phyloP scores from a whole-genome alignment of 805 yeast genomes.

The Sugiyamaella marilandica region DNA sequence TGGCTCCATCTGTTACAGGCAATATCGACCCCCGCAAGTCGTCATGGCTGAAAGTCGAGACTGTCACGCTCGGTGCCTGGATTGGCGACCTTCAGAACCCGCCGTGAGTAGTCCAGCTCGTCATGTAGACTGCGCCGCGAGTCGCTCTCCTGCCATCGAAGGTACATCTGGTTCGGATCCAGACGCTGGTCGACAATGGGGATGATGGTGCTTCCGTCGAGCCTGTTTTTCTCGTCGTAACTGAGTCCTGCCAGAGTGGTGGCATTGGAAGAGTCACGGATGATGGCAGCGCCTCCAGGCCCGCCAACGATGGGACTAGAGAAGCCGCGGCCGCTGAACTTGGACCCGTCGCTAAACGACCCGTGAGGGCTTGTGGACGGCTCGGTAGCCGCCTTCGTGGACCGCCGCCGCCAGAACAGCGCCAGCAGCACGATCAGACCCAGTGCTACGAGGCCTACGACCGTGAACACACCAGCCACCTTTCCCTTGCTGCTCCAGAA shows the following conservation, averaged over 20 bases:
- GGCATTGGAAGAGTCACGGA: slow-evolving; percentile 18
- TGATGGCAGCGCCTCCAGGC: slow-evolving; percentile 14
- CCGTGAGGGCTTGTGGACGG: slow-evolving; percentile 3
- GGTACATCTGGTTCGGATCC: slow-evolving; percentile 52
- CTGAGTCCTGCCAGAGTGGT: slow-evolving; percentile 21
- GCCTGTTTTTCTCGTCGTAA: slow-evolving; percentile 24
- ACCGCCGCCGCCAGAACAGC: slow-evolving; percentile 36
- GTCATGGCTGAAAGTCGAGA: slow-evolving; percentile 1
- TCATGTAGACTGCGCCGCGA: slow-evolving; percentile 48
- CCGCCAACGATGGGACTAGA: slow-evolving; percentile 7
- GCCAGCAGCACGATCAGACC: slow-evolving; percentile 38
- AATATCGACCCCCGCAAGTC: slow-evolving; percentile 3
- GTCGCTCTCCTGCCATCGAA: slow-evolving; percentile 43
- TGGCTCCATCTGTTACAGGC: neutral
- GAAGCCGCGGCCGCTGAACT: neutral
- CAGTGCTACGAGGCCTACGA: slow-evolving; percentile 61
- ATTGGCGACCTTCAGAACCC: slow-evolving; percentile 53
- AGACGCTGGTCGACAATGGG: slow-evolving; percentile 54
- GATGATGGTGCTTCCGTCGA: slow-evolving; percentile 30
- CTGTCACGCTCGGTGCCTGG: slow-evolving; percentile 28
- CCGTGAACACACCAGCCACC: slow-evolving; percentile 82
- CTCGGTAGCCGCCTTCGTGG: slow-evolving; percentile 6
- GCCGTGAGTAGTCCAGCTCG: slow-evolving; percentile 53
- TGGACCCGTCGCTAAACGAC: slow-evolving; percentile 2
- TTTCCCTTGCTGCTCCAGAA: slow-evolving; percentile 69